A percentile compares a stretch with the other conserved stretches of the same genome.
Evolutionary conservation across 2,329 filamentous ascomycete species (phyloP).

Genomic region (Zymoseptoria pseudotritici): DNA sequence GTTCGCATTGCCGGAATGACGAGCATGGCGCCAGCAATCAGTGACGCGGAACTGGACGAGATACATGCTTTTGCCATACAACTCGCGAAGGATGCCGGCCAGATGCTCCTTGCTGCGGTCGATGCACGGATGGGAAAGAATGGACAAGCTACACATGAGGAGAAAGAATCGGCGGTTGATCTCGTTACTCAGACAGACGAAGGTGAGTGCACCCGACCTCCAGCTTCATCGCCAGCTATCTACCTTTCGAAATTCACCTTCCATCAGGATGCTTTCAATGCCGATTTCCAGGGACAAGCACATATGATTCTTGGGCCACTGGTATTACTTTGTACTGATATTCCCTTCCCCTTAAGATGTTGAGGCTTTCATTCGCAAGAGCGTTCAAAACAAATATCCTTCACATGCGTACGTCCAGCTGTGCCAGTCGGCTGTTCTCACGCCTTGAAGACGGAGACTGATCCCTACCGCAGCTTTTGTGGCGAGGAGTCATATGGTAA

Average conservation of each 20-base stretch:
- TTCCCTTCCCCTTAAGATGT: slow-evolving; percentile 46
- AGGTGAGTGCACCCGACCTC: slow-evolving; percentile 39
- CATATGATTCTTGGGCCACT: neutral
- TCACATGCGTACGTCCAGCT: slow-evolving; percentile 52
- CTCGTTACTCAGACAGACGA: slow-evolving; percentile 71
- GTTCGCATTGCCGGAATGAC: neutral
- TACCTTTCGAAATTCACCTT: neutral
- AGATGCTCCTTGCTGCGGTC: slow-evolving; percentile 59
- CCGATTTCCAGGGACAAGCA: neutral
- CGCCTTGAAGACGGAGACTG: neutral
- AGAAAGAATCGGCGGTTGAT: slow-evolving; percentile 71
- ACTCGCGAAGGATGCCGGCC: slow-evolving; percentile 62
- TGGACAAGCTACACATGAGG: slow-evolving; percentile 39
- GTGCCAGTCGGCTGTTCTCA: neutral
- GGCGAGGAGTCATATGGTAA: slow-evolving; percentile 71
- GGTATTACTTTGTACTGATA: neutral
- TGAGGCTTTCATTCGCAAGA: slow-evolving; percentile 54
- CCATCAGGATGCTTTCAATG: neutral
- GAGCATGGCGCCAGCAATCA: neutral
- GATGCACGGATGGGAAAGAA: slow-evolving; percentile 44
- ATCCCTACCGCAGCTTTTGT: slow-evolving; percentile 51
- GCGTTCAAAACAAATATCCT: slow-evolving; percentile 51
- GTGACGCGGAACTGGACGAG: slow-evolving; percentile 42
- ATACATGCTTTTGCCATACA: slow-evolving; percentile 66
- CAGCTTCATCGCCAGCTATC: neutral